Evolutionary conservation across 441 rosid species (phyloP).

Genomic region (Breynia disticha): DNA sequence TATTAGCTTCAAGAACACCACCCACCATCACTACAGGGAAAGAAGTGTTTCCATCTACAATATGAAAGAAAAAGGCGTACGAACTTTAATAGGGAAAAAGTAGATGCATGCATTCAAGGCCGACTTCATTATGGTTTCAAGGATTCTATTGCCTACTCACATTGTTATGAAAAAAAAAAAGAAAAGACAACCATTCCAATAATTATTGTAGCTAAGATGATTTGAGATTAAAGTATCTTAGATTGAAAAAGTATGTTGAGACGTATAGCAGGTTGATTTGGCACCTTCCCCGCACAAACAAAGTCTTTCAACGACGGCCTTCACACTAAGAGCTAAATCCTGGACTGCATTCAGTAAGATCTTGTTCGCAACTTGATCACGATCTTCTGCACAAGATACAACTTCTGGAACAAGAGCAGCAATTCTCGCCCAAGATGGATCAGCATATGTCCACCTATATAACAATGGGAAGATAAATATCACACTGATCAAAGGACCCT

Average conservation of each 20-base stretch:
- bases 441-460: constrained; percentile 57
- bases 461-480: constrained; percentile 3
- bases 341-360: constrained; percentile 44
- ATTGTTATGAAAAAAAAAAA: neutral
- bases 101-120: neutral
- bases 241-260: neutral
- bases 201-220: neutral
- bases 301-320: constrained; percentile 56
- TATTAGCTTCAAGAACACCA: constrained; percentile 53
- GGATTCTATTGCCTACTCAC: neutral
- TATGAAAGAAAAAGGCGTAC: neutral
- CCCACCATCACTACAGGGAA: constrained; percentile 71
- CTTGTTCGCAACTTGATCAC: constrained; percentile 51
- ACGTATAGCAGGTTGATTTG: neutral
- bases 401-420: constrained; percentile 61
- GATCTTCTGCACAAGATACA: constrained; percentile 58
- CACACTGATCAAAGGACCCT: neutral
- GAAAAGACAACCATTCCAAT: too few relatives aligned
- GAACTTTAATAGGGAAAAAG: neutral
- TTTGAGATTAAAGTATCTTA: neutral
- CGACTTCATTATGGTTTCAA: neutral
- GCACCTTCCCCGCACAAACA: constrained; percentile 51
- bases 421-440: constrained; percentile 64
- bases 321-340: constrained; percentile 54
- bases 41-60: constrained; percentile 41